phyloP scores from a whole-genome alignment of 129 eudicot species.

The Tanacetum coccineum region DNA sequence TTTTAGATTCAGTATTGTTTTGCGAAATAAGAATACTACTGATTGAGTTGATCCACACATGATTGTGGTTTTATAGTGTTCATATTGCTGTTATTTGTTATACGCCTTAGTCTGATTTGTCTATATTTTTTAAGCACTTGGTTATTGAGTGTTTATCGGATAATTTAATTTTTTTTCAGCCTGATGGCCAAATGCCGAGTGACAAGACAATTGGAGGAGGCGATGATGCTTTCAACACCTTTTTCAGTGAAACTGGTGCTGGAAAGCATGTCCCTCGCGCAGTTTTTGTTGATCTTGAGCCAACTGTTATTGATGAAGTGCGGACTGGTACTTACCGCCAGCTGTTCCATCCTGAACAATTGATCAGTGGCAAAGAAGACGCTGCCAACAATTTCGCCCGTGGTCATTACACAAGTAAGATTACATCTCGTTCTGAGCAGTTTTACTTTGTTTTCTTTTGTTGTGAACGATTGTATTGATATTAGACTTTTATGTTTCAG shows the following conservation, averaged over 20 bases:
- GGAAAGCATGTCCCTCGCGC: constrained; percentile 77
- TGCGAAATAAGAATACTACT: no score
- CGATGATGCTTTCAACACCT: constrained; percentile 77
- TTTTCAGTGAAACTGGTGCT: constrained; percentile 71
- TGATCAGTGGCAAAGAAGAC: constrained; percentile 70
- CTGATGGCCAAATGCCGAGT: constrained; percentile 78
- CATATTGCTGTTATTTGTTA: no score
- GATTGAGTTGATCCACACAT: no score
- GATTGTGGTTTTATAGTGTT: no score
- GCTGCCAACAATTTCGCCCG: constrained; percentile 83
- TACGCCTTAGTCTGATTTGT: no score
- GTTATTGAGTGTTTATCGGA: background rate
- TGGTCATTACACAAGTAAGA: constrained; percentile 64
- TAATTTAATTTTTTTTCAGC: constrained; percentile 36
- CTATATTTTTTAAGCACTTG: no score
- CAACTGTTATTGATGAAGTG: constrained; percentile 77
- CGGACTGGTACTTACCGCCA: constrained; percentile 70
- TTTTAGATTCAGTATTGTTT: no score
- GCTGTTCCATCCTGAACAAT: constrained; percentile 67
- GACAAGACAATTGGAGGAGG: constrained; percentile 75
- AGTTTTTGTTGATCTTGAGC: constrained; percentile 69
- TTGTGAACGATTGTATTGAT: background rate
- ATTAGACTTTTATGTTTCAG: constrained; percentile 28
- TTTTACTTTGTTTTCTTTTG: no score
- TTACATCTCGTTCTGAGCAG: background rate